A percentile compares a stretch with the other conserved stretches of the same genome.
phyloP scores from a whole-genome alignment of 805 yeast species.

The Yamadazyma phyllophila region DNA sequence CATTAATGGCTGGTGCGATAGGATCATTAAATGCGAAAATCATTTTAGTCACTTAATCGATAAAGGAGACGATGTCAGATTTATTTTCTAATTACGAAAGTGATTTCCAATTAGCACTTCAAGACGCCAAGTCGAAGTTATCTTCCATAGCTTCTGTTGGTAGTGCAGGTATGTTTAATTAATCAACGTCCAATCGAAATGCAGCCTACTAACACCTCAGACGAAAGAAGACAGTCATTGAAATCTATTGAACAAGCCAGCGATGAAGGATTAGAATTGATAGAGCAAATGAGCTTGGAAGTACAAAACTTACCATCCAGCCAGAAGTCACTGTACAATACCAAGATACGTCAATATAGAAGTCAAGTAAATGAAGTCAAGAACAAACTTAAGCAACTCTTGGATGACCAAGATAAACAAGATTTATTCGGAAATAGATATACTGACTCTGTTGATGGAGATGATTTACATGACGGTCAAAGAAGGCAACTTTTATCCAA shows the following conservation, averaged over 20 bases:
- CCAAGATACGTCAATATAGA: slow-evolving; percentile 72
- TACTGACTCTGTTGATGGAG: slow-evolving; percentile 28
- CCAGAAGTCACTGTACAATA: slow-evolving; percentile 66
- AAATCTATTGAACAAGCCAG: slow-evolving; percentile 61
- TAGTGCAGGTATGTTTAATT: slow-evolving; percentile 14
- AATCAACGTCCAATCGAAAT: not conserved
- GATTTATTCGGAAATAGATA: slow-evolving; percentile 65
- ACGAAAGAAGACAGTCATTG: slow-evolving; percentile 52
- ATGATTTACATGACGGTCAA: slow-evolving; percentile 55
- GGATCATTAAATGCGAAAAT: not conserved
- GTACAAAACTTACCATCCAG: slow-evolving; percentile 79
- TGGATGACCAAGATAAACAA: slow-evolving; percentile 70
- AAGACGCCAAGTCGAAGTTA: slow-evolving; percentile 68
- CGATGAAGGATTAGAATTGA: slow-evolving; percentile 77
- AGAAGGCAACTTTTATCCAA: slow-evolving; percentile 77
- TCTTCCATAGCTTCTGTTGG: slow-evolving; percentile 33
- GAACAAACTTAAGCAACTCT: slow-evolving; percentile 48
- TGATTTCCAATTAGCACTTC: slow-evolving; percentile 67
- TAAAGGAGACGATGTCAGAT: slow-evolving; percentile 5
- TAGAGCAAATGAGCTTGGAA: slow-evolving; percentile 87
- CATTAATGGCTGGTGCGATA: no score
- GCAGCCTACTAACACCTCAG: slow-evolving; percentile 28
- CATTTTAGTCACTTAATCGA: not conserved
- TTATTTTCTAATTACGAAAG: slow-evolving; percentile 63
- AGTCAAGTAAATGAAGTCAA: slow-evolving; percentile 58